phyloP scores from a whole-genome alignment of 805 yeast species.

The Martiniozyma abietophila region DNA sequence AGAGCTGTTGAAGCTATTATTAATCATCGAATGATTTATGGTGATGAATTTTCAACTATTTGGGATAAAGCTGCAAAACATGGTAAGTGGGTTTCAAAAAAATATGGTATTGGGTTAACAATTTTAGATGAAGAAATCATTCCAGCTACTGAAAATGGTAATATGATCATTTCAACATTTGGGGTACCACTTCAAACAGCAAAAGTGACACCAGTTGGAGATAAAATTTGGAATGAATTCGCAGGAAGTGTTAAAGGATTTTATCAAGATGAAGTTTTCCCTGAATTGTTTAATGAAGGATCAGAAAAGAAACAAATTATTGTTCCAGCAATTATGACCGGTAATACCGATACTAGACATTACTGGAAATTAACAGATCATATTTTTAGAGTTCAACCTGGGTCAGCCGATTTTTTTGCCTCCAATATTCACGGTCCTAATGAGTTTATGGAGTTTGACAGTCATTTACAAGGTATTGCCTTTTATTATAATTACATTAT shows the following conservation, averaged over 20 bases:
- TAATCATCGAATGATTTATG: conserved; percentile 52
- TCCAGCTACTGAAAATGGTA: conserved; percentile 18
- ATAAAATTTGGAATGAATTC: conserved; percentile 42
- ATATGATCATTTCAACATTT: conserved; percentile 16
- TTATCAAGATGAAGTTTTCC: conserved; percentile 39
- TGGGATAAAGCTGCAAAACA: conserved; percentile 25
- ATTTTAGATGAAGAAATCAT: conserved; percentile 25
- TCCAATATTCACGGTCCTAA: conserved; percentile 52
- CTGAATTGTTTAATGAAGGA: conserved; percentile 17
- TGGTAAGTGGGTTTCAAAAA: conserved; percentile 25
- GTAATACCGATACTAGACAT: conserved; percentile 59
- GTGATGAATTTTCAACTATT: conserved; percentile 32
- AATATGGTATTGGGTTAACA: conserved; percentile 29
- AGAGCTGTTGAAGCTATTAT: conserved; percentile 45
- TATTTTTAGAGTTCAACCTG: conserved; percentile 52
- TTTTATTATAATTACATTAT: conserved; percentile 16
- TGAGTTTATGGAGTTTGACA: conserved; percentile 44
- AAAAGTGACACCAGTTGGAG: conserved; percentile 34
- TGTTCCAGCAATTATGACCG: conserved; percentile 54
- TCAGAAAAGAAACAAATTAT: conserved; percentile 24
- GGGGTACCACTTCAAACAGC: conserved; percentile 30
- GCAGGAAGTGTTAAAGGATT: conserved; percentile 57
- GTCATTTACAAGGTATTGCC: conserved; percentile 53
- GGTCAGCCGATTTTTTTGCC: conserved; percentile 16
- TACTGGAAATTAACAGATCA: conserved; percentile 54